Evolutionary conservation across 305 asterid genomes (phyloP).

Genomic region (Lippia alba): DNA sequence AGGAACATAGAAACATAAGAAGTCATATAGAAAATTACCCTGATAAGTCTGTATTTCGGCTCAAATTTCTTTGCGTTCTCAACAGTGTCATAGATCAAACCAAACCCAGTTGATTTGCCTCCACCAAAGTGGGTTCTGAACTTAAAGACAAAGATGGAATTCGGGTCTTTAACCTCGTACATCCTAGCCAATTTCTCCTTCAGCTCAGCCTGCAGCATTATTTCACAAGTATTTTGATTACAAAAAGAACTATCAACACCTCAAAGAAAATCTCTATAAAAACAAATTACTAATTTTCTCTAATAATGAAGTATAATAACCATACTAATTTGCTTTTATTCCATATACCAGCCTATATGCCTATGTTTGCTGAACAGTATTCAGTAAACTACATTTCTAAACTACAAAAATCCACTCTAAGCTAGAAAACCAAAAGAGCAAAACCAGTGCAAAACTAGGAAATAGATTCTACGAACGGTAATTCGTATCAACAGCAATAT

Average conservation of each 20-base stretch:
- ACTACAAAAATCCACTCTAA: neutral
- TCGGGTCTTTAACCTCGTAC: constrained; percentile 66
- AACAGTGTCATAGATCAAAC: constrained; percentile 68
- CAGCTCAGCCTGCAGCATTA: constrained; percentile 56
- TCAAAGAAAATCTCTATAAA: neutral
- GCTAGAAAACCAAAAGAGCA: neutral
- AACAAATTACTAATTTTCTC: neutral
- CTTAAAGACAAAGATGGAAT: constrained; percentile 70
- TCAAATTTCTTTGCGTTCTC: constrained; percentile 77
- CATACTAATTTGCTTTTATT: neutral
- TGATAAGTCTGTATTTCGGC: constrained; percentile 80
- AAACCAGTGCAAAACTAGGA: neutral
- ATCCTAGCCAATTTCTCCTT: constrained; percentile 64
- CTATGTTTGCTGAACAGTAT: neutral
- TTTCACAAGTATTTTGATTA: neutral
- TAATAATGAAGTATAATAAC: neutral
- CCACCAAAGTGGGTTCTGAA: constrained; percentile 83
- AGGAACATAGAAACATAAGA: neutral
- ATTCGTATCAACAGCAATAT: neutral
- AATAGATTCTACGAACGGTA: no score
- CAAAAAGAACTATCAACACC: neutral
- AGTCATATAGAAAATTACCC: constrained; percentile 44
- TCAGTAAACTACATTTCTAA: neutral
- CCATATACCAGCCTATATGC: neutral
- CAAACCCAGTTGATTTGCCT: constrained; percentile 76